These are phyloP conservation scores for Xylariaceae sp. DNA, from an alignment of 2,329 filamentous ascomycete genomes.

Conservation along the genomic window DNA sequence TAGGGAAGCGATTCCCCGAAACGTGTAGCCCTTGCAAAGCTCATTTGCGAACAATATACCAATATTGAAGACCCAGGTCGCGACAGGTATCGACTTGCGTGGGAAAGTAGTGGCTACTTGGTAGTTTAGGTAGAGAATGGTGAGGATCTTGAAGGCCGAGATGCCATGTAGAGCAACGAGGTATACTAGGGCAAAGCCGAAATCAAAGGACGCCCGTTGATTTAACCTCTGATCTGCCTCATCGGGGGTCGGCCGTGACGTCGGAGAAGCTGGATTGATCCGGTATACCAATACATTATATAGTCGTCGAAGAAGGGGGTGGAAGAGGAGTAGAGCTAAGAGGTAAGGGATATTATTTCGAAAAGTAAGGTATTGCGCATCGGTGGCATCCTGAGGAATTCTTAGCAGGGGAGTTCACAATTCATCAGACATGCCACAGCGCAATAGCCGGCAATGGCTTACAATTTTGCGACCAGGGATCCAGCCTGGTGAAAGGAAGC, in stretches of 20 bases:
- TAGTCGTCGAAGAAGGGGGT: constrained; percentile 68
- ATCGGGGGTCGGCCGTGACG: constrained; percentile 32
- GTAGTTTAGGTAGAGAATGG: constrained; percentile 78
- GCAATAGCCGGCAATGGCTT: constrained; percentile 30
- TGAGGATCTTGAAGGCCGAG: constrained; percentile 74
- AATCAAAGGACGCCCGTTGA: constrained; percentile 76
- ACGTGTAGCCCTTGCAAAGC: constrained; percentile 69
- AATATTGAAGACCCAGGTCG: constrained; percentile 89
- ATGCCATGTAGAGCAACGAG: constrained; percentile 76
- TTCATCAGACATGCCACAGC: not conserved
- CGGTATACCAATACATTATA: constrained; percentile 57
- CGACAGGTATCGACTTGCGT: constrained; percentile 61
- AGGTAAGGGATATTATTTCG: constrained; percentile 82
- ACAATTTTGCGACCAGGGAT: constrained; percentile 86
- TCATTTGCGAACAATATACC: constrained; percentile 85
- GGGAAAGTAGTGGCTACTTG: constrained; percentile 68
- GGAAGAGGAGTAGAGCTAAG: constrained; percentile 63
- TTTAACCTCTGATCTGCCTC: constrained; percentile 54
- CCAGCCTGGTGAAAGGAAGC: constrained; percentile 75
- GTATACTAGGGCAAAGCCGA: constrained; percentile 73
- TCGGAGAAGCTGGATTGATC: constrained; percentile 26
- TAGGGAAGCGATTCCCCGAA: constrained; percentile 54
- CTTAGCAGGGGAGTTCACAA: constrained; percentile 4
- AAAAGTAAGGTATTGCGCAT: constrained; percentile 81
- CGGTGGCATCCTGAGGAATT: constrained; percentile 68